Base-by-base conservation (phyloP, 2,329 filamentous ascomycete species). In the Lachnellula occidentalis region DNA sequence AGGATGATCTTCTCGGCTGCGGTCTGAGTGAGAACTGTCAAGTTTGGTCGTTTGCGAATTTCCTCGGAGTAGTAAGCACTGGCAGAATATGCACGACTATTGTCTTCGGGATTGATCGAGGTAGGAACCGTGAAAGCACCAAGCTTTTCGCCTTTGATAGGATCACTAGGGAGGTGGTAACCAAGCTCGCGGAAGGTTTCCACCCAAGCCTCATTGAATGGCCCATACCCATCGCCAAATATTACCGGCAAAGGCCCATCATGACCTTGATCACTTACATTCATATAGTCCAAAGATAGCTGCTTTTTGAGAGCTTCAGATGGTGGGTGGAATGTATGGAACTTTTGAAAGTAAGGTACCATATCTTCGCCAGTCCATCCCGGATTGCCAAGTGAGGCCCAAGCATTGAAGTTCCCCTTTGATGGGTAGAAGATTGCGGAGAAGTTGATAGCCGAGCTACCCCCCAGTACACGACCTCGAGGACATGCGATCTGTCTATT, bases 1-100 rank as follows among this genome's bases (percentile, higher is more conserved):
- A 63, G 27, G 62, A 91, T 85, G 67, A 95, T 74, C 69, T 85
- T 87, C 68, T 82, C 87, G 56, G 94, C 90, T 82, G 88, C 91
- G 14, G 89, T 86, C 66, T 94, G 85, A 66, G 89, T 94, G 53
- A 95, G 76, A 55, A 95, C 78, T 39, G 87, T 92, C 68, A 95
- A 71, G 74, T 95, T 95, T 6, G 52, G 43, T 19, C 64, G 50
- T 2, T 37, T 24, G 24, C 24, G 24, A 17, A 22, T 27, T 31
- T 50, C 54, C 15, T 55, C 57, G 2, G 50, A 41, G 17, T 49
- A 58, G 24, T 62, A 64, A 12, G 58, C 64, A 3, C 54, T 57
- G 19, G 51, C 56, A 15, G 58, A 36, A 36, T 58, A 51, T 42
- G 45, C 53, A 22, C 58, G 36, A 9, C 47, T 46, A 15, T 36